Base-by-base conservation (phyloP, 2,329 filamentous ascomycete species). In the Neoarthrinium moseri region DNA sequence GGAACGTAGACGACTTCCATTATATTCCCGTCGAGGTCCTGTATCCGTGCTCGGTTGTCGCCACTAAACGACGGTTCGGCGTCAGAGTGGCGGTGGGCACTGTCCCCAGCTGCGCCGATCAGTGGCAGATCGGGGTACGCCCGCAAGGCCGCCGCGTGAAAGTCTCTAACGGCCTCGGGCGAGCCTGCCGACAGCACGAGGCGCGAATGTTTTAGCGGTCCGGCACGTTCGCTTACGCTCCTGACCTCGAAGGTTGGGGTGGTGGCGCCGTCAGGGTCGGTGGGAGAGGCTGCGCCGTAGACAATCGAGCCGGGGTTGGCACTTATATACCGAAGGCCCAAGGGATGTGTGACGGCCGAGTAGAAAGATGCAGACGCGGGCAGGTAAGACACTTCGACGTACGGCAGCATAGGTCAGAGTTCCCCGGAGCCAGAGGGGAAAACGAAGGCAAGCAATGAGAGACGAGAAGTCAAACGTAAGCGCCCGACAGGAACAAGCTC, bases 301-400 rank as follows among this genome's bases (percentile, higher is more conserved):
- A 69, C 67, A 51, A 77, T 64, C 17, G 66, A 68, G 5, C 65
- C 56, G 18, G 58, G 53, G 48, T 57, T 63, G 36, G 68, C 59
- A 40, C 66, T 68, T 51, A 89, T 77, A 62, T 84, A 95, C 50
- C 78, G 78, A 51, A 95, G 83, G 29, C 87, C 87, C 18, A 95
- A 76, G 4, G 89, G 86, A 56, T 92, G 88, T 6, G 89, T 77
- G 53, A 90, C 77, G 51, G 87, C 80, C 18, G 91, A 80, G 67
- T 90, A 95, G 72, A 95, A 95, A 6, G 89, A 94, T 40, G 86
- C 83, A 4, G 90, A 87, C 27, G 84, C 82, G 45, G 89, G 81
- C 44, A 95, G 81, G 65, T 91, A 84, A 50, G 83, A 84, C 60
- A 95, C 90, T 61, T 81, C 73, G 54, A 83, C 60, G 52, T 73